These are phyloP conservation scores for Globisporangium splendens DNA, from an alignment of 352 stramenopile genomes.

Conservation along the genomic window DNA sequence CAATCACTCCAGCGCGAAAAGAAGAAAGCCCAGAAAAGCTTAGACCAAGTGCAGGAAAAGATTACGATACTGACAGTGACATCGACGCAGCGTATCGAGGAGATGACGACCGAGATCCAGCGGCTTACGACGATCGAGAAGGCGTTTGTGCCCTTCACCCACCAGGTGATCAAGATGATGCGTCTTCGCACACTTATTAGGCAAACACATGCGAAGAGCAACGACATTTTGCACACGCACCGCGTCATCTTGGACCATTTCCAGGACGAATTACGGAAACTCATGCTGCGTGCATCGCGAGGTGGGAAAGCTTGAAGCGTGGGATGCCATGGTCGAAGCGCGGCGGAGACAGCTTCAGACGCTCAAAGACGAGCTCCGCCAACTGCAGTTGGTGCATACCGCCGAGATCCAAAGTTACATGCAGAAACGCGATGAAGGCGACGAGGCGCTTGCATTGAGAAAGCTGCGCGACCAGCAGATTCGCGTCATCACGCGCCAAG, in stretches of 20 bases:
- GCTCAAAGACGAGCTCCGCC: conserved; percentile 51
- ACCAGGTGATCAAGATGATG: conserved; percentile 56
- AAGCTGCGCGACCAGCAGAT: conserved; percentile 56
- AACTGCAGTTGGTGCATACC: conserved; percentile 53
- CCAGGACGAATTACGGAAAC: conserved; percentile 51
- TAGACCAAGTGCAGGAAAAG: conserved; percentile 52
- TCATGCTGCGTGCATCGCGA: conserved; percentile 49
- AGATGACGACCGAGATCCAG: conserved; percentile 64
- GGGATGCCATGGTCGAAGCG: conserved; percentile 61
- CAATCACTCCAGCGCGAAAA: conserved; percentile 78
- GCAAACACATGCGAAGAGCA: conserved; percentile 37
- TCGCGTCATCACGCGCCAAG: conserved; percentile 39
- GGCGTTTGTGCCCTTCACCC: conserved; percentile 73
- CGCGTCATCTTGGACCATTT: conserved; percentile 44
- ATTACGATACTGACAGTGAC: conserved; percentile 32
- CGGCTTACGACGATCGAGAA: conserved; percentile 60
- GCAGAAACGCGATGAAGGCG: conserved; percentile 59
- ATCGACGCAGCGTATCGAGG: conserved; percentile 50
- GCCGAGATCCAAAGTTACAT: conserved; percentile 57
- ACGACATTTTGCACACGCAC: conserved; percentile 36
- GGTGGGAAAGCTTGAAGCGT: conserved; percentile 58
- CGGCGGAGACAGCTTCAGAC: conserved; percentile 53
- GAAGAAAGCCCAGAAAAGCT: conserved; percentile 73
- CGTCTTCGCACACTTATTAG: conserved; percentile 36
- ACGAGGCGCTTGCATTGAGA: conserved; percentile 58